Conservation (phyloP, 805 yeast species). For the Zygosaccharomyces lentus region DNA sequence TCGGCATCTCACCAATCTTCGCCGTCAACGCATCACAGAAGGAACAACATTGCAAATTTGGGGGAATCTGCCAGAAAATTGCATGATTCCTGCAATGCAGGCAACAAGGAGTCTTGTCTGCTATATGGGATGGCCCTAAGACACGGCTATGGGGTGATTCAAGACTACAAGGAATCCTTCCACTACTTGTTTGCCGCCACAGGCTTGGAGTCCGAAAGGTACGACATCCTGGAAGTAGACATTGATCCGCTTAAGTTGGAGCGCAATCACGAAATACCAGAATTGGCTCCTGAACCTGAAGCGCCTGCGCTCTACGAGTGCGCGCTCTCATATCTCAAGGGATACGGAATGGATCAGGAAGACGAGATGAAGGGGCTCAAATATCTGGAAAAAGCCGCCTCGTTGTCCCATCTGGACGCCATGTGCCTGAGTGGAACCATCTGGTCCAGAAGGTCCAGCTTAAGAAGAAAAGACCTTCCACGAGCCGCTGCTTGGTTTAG, state of each 20-base stretch:
- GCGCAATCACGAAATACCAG: conserved; percentile 31
- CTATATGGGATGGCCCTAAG: conserved; percentile 64
- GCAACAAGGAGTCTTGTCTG: conserved; percentile 62
- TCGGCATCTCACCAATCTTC: conserved; percentile 3
- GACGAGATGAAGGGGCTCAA: conserved; percentile 56
- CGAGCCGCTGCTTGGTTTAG: conserved; percentile 71
- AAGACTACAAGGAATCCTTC: conserved; percentile 50
- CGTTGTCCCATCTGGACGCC: conserved; percentile 63
- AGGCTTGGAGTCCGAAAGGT: conserved; percentile 30
- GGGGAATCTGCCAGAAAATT: conserved; percentile 68
- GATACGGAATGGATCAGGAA: conserved; percentile 45
- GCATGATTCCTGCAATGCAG: conserved; percentile 58
- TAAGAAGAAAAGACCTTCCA: conserved; percentile 51
- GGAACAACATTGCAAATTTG: conserved; percentile 51
- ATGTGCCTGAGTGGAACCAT: conserved; percentile 64
- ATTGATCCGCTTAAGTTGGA: conserved; percentile 37
- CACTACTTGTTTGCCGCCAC: conserved; percentile 58
- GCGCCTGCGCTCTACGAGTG: conserved; percentile 56
- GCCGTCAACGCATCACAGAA: conserved; percentile 32
- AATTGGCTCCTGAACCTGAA: conserved; percentile 40
- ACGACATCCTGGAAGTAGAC: conserved; percentile 20
- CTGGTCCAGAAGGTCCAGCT: conserved; percentile 54
- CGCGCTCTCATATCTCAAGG: conserved; percentile 53
- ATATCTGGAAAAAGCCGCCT: conserved; percentile 59
- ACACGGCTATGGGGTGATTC: conserved; percentile 63